These are phyloP conservation scores for Hymenoscyphus linearis DNA, from an alignment of 2,329 filamentous ascomycete species.

Conservation along the genomic window DNA sequence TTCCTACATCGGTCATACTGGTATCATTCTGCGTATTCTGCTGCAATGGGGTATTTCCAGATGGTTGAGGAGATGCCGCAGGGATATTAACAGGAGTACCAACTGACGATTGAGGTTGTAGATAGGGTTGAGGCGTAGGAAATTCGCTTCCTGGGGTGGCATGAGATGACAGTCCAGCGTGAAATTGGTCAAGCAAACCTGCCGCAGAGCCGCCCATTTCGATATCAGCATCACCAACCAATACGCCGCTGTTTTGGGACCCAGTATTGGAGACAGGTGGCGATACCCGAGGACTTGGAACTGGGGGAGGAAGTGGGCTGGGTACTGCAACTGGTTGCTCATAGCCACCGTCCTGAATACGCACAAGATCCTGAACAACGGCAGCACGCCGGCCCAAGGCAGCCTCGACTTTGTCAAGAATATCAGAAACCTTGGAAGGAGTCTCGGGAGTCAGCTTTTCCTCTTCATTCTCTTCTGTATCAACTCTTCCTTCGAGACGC, in stretches of 20 bases:
- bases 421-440: slow-evolving; percentile 56
- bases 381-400: slow-evolving; percentile 63
- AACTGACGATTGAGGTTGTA: slow-evolving; percentile 53
- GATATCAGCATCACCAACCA: slow-evolving; percentile 56
- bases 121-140: slow-evolving; percentile 54
- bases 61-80: slow-evolving; percentile 40
- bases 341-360: slow-evolving; percentile 73
- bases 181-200: slow-evolving; percentile 64
- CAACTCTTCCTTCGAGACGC: slow-evolving; percentile 55
- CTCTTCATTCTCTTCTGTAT: slow-evolving; percentile 43
- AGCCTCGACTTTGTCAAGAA: slow-evolving; percentile 69
- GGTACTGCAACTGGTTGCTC: slow-evolving; percentile 44
- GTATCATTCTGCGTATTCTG: slow-evolving; percentile 12
- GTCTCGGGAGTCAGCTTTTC: slow-evolving; percentile 26
- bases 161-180: slow-evolving; percentile 53
- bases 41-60: slow-evolving; percentile 21
- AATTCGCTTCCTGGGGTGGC: slow-evolving; percentile 51
- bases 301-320: slow-evolving; percentile 15
- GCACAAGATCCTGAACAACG: slow-evolving; percentile 58
- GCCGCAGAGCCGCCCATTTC: slow-evolving; percentile 61
- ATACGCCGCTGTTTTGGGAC: slow-evolving; percentile 48
- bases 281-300: slow-evolving; percentile 35
- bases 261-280: slow-evolving; percentile 49
- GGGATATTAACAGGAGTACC: slow-evolving; percentile 48
- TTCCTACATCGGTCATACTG: slow-evolving; percentile 12